phyloP scores from a whole-genome alignment of 2,329 filamentous ascomycete species.

The Diaporthe citriasiana region DNA sequence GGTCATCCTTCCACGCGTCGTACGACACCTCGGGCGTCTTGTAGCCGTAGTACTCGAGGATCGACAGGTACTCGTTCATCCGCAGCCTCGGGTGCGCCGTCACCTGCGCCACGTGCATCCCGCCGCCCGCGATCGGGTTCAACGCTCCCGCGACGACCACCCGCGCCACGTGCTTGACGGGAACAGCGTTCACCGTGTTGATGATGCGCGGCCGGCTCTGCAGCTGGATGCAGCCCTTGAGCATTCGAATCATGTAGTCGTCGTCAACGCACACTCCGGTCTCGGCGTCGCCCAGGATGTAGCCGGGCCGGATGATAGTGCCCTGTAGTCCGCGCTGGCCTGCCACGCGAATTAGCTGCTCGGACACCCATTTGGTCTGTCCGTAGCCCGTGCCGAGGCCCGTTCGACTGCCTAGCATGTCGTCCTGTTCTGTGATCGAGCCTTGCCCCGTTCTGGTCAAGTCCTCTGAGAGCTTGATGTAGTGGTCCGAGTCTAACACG shows the following conservation, averaged over 20 bases:
- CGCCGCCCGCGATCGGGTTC: constrained; percentile 64
- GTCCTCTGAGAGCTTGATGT: constrained; percentile 78
- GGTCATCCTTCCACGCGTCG: constrained; percentile 74
- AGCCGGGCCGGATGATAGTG: constrained; percentile 85
- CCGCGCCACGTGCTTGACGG: constrained; percentile 86
- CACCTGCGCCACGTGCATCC: constrained; percentile 78
- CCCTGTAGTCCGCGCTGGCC: constrained; percentile 82
- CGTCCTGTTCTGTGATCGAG: constrained; percentile 81
- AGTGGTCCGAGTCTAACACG: constrained; percentile 86
- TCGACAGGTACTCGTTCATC: constrained; percentile 82
- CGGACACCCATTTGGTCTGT: constrained; percentile 88
- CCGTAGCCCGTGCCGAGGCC: constrained; percentile 91
- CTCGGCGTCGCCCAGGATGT: constrained; percentile 81
- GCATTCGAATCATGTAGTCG: constrained; percentile 89
- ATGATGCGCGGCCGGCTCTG: constrained; percentile 78
- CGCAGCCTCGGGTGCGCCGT: constrained; percentile 84
- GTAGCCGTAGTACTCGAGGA: constrained; percentile 81
- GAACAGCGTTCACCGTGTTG: constrained; percentile 92
- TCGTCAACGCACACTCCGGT: constrained; percentile 84
- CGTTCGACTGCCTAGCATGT: constrained; percentile 80
- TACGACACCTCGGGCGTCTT: constrained; percentile 76
- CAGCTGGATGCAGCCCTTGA: constrained; percentile 90
- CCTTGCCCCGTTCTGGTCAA: constrained; percentile 71
- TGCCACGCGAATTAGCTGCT: constrained; percentile 81
- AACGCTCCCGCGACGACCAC: constrained; percentile 83